Evolutionary conservation across 305 asterid species (phyloP).

Genomic region (Fraxinus nigra): DNA sequence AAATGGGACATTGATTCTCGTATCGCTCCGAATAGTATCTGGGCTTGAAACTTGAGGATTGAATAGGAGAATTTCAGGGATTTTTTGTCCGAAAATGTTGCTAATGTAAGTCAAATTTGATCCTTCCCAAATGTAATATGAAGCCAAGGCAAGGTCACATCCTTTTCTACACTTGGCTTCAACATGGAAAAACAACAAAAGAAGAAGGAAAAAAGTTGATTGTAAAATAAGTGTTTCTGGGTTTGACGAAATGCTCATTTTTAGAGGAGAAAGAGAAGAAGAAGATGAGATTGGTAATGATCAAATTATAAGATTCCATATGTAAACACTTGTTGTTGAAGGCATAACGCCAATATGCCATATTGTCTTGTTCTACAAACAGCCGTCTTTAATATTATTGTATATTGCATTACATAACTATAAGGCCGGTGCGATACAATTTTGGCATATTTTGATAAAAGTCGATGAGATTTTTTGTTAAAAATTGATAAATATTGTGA

Average conservation of each 20-base stretch:
- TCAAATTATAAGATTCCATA: conserved; percentile 37
- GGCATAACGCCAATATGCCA: conserved; percentile 22
- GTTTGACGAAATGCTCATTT: conserved; percentile 27
- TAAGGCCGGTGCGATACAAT: background rate
- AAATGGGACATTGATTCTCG: conserved; percentile 59
- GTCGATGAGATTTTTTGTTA: too few relatives aligned
- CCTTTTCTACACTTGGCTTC: conserved; percentile 61
- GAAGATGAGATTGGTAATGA: conserved; percentile 12
- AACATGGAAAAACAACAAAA: conserved; percentile 21
- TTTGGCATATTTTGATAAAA: too few relatives aligned
- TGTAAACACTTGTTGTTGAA: conserved; percentile 9
- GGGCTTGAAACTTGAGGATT: conserved; percentile 40
- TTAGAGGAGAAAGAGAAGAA: conserved; percentile 10
- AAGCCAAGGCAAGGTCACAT: conserved; percentile 64
- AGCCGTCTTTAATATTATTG: conserved; percentile 34
- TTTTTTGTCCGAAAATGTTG: conserved; percentile 35
- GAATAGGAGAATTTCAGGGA: conserved; percentile 40
- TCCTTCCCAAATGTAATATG: conserved; percentile 57
- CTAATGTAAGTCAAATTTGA: conserved; percentile 60
- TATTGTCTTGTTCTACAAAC: conserved; percentile 28
- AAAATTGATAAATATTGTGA: too few relatives aligned
- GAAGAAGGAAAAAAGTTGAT: conserved; percentile 9
- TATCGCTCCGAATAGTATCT: conserved; percentile 36
- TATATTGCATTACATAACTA: background rate
- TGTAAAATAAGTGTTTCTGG: conserved; percentile 7